Evolutionary conservation across 1,139 yeast species (phyloP), one percentile per base, ranked within the genome.

Genomic region (Magnusiomyces clavatus): DNA sequence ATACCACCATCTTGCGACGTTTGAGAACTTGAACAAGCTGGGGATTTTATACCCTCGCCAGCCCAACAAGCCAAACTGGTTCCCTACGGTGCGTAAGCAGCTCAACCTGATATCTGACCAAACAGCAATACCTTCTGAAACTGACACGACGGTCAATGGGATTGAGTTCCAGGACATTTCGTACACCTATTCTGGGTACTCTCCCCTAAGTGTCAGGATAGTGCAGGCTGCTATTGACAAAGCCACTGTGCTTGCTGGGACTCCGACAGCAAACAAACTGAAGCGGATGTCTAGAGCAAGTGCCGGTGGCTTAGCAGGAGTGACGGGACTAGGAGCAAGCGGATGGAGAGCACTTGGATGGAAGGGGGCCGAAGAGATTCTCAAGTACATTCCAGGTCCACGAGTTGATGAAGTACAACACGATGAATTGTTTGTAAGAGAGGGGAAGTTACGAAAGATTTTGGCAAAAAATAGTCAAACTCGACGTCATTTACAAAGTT

Each of bases 161-260:
- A 54, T 57, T 17, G 58, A 60, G n/a, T 66, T 69, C 1, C 58
- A 56, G 1, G 71, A 67, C 48, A 59, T 71, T 19, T 61, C 69
- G 2, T 68, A 66, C 52, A 66, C 73, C 3, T 76, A 74, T 58
- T 69, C 78, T 6, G 79, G 80, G 0, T 74, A 72, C 54, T 70
- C 75, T 1, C 80, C 80, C 2, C 60, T 76, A 13, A 63, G 73
- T 6, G 68, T 73, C 3, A 66, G 78, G 31, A 59, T 76, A 1
- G 66, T 73, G 2, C 76, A 74, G 55, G 58, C 62, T 29, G 63
- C 71, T 0, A 57, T 72, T 36, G 72, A 70, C 51, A 67, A 68
- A 52, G 53, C 35, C 19, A 39, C 47, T 2, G 16, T 44, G 8
- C 11, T 35, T 5, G n/a, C n/a, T 3, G n/a, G 17, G 4, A 39